Conservation (phyloP, 345 rosid species). For the Eutrema japonicum region DNA sequence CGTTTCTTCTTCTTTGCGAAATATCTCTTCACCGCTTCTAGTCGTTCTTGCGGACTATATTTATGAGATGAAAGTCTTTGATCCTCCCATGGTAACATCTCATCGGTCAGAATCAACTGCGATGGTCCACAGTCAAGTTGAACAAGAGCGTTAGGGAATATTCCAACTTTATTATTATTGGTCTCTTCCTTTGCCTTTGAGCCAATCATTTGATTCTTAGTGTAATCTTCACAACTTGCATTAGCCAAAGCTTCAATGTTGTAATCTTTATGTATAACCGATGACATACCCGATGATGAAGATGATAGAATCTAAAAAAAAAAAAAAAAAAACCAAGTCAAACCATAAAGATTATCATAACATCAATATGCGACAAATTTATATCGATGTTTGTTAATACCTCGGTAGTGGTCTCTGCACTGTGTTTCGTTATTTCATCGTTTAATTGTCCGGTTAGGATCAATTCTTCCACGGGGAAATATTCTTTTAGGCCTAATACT, state of each 20-base stretch:
- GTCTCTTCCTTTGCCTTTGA: constrained; percentile 33
- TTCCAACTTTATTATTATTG: constrained; percentile 10
- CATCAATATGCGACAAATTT: neutral
- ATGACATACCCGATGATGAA: constrained; percentile 23
- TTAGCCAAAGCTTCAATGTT: constrained; percentile 28
- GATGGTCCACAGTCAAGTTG: constrained; percentile 28
- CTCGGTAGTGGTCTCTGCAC: constrained; percentile 9
- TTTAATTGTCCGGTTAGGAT: neutral
- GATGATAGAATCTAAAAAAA: constrained; percentile 8
- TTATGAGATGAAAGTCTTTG: neutral
- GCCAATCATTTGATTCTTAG: constrained; percentile 29
- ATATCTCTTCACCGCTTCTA: constrained; percentile 32
- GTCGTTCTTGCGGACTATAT: neutral
- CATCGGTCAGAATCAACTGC: constrained; percentile 20
- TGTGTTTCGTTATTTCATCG: constrained; percentile 12
- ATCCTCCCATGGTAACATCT: constrained; percentile 30
- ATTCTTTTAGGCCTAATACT: constrained; percentile 9
- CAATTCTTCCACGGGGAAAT: neutral
- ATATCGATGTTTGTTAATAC: constrained; percentile 7
- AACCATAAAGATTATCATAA: neutral
- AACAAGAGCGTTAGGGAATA: constrained; percentile 5
- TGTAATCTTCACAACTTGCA: constrained; percentile 24
- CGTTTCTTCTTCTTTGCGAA: constrained; percentile 40
- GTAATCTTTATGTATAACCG: constrained; percentile 18
- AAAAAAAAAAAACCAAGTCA: neutral